Evolutionary conservation across 768 basidiomycete species (phyloP), one percentile per base, ranked within the genome.

Genomic region (Naematelia encephala): DNA sequence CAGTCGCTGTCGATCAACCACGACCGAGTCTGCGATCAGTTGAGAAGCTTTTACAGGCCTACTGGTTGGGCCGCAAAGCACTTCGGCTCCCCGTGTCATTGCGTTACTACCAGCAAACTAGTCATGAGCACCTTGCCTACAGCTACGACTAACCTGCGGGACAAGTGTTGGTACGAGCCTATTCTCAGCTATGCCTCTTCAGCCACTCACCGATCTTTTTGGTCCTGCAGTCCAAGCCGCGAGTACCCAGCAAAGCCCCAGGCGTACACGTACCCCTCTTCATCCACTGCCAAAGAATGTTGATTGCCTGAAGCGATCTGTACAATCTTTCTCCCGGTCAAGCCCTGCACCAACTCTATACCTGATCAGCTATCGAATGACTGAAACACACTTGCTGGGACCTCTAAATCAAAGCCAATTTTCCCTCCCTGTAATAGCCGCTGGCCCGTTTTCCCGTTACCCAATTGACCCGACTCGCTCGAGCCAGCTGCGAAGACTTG

Each of bases 391-490:
- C 72, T 58, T 16, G 72, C 60, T 5, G 63, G 61, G 10, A 56
- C 43, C 42, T 90, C 86, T 19, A 88, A 82, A 69, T 94, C 92
- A 68, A 83, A 94, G 11, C 84, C 85, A 0, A 86, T 84, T 77
- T 91, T 91, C 67, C 90, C 90, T 19, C 88, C 89, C 0, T 88
- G 87, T 8, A 86, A 84, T 58, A 94, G 89, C 30, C 90, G 84
- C 77, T 94, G 91, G 11, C 69, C 91, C 0, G 91, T 93, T 63
- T 85, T 85, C 16, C 93, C 94, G 73, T 91, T 93, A 0, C 91
- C 94, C 0, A 97, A 81, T 64, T 96, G 93, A 1, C 94, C 94
- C 59, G 90, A 86, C 77, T 96, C 92, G 21, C 86, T 90, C 51
- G 89, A 92, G 29, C 94, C 94, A 63, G 91, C 87, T 1, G 90